Evolutionary conservation across 2,329 filamentous ascomycete species (phyloP).

Genomic region (Geoglossum cookeanum): DNA sequence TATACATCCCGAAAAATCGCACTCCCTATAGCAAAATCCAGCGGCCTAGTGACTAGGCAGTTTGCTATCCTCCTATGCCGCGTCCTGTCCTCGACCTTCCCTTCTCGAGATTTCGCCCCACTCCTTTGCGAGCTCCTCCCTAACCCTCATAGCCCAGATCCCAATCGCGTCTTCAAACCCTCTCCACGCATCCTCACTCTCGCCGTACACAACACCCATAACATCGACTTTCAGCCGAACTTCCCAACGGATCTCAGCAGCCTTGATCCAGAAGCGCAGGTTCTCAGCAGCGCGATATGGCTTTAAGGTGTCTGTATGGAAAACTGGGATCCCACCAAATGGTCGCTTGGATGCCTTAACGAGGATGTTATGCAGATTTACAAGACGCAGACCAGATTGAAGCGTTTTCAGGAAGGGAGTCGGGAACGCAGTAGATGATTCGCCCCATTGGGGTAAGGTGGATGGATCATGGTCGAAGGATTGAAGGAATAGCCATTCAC

Average conservation of each 20-base stretch:
- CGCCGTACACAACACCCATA: conserved; percentile 67
- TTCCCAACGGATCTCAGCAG: conserved; percentile 86
- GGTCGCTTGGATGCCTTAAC: conserved; percentile 69
- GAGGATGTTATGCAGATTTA: conserved; percentile 76
- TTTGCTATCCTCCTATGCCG: too few species aligned
- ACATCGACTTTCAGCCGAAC: conserved; percentile 67
- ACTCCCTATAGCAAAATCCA: too few species aligned
- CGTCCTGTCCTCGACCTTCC: background rate
- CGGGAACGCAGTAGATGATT: conserved; percentile 26
- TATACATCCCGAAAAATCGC: too few species aligned
- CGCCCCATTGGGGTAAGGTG: conserved; percentile 44
- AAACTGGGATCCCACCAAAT: conserved; percentile 76
- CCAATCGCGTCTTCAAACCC: conserved; percentile 69
- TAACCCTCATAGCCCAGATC: conserved; percentile 64
- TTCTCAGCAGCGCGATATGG: conserved; percentile 91
- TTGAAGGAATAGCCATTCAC: conserved; percentile 63
- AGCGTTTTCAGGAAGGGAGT: conserved; percentile 57
- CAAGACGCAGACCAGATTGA: conserved; percentile 60
- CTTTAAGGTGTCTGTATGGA: conserved; percentile 83
- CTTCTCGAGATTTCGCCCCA: conserved; percentile 24
- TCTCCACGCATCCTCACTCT: conserved; percentile 48
- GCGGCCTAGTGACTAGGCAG: too few species aligned
- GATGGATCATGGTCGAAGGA: conserved; percentile 47
- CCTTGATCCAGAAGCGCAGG: conserved; percentile 88
- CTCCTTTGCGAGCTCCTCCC: conserved; percentile 66